Conservation (phyloP, 768 basidiomycete species). For the Cubamyces lactineus region DNA sequence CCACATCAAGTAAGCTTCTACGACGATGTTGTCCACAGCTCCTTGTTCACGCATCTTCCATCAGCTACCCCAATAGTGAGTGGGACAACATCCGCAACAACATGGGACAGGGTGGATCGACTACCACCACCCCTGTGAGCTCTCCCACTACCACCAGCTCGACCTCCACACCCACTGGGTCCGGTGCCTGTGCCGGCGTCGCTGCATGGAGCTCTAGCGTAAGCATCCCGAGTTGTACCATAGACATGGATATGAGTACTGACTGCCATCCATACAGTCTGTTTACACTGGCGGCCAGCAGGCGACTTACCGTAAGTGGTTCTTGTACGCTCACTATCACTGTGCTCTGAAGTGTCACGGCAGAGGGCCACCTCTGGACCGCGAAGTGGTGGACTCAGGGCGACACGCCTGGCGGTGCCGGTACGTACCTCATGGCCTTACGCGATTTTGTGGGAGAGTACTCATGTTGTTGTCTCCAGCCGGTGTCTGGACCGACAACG, state of each 20-base stretch:
- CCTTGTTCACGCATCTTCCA: not conserved
- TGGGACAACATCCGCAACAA: constrained; percentile 73
- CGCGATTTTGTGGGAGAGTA: not conserved
- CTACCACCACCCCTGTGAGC: constrained; percentile 25
- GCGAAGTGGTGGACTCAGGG: constrained; percentile 67
- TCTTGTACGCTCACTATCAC: no score
- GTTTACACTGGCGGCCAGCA: constrained; percentile 50
- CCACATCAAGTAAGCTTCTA: constrained; percentile 45
- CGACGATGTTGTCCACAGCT: not conserved
- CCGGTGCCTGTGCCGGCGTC: constrained; percentile 44
- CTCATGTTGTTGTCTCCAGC: constrained; percentile 36
- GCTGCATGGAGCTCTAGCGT: constrained; percentile 53
- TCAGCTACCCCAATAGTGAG: constrained; percentile 60
- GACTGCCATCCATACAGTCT: constrained; percentile 32
- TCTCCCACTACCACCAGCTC: constrained; percentile 27
- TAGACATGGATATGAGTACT: not conserved
- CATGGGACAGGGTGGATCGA: constrained; percentile 45
- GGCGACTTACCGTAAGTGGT: constrained; percentile 48
- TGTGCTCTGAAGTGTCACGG: not conserved
- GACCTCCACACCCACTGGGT: not conserved
- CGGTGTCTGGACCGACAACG: constrained; percentile 58
- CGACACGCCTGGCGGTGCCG: constrained; percentile 56
- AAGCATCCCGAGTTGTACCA: constrained; percentile 5
- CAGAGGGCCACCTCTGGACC: constrained; percentile 58
- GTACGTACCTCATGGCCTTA: constrained; percentile 35